A percentile compares a stretch with the other conserved stretches of the same genome.
phyloP scores from a whole-genome alignment of 2,329 filamentous ascomycete species.

The Fusarium solani-melongenae region DNA sequence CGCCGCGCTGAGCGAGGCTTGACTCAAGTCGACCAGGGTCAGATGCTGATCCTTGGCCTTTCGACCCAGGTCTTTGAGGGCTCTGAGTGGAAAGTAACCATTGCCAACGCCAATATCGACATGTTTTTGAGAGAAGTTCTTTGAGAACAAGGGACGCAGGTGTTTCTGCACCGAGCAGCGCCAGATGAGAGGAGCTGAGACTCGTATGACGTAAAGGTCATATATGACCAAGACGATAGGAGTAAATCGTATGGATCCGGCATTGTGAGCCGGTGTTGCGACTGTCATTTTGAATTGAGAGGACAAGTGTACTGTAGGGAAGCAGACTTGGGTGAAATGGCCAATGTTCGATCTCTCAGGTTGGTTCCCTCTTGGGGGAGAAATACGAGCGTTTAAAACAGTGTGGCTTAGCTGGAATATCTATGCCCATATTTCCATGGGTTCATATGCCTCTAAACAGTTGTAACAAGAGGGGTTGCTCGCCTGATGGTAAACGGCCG shows the following conservation, averaged over 20 bases:
- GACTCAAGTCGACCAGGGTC: conserved; percentile 13
- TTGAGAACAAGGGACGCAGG: background rate
- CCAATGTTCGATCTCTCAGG: background rate
- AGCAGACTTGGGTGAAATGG: background rate
- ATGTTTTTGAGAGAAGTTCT: conserved; percentile 14
- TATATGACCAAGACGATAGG: conserved; percentile 10
- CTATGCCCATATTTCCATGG: background rate
- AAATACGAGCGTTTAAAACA: background rate
- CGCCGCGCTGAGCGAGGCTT: background rate
- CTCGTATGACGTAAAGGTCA: conserved; percentile 9
- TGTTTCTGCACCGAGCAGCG: background rate
- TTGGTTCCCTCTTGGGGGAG: background rate
- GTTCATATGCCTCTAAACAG: background rate
- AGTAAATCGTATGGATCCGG: conserved; percentile 5
- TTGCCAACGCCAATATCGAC: conserved; percentile 21
- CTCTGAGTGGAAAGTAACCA: conserved; percentile 6
- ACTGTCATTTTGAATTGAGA: background rate
- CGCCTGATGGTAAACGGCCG: background rate
- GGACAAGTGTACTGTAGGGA: background rate
- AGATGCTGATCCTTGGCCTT: conserved; percentile 2
- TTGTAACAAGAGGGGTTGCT: background rate
- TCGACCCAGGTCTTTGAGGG: background rate
- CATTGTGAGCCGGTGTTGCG: background rate
- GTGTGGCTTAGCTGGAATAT: background rate
- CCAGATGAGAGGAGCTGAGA: conserved; percentile 12